phyloP scores from a whole-genome alignment of 805 yeast genomes.

The Suhomyces prunicola region DNA sequence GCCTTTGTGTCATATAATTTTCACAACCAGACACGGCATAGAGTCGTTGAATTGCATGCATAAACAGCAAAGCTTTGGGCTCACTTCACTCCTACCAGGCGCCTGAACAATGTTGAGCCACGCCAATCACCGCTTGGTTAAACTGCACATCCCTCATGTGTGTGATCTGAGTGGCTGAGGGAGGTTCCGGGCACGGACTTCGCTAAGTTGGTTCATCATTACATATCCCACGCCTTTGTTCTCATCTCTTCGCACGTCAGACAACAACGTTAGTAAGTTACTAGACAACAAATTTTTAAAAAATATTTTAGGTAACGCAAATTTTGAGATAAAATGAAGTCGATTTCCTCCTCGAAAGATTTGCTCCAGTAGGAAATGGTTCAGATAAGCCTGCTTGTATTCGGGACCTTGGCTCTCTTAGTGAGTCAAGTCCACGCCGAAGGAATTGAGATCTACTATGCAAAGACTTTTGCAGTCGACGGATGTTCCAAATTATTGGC shows the following conservation, averaged over 20 bases:
- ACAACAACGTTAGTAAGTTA: neutral
- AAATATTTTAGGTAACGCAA: neutral
- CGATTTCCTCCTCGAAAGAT: neutral
- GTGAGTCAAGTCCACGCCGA: neutral
- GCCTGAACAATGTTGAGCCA: neutral
- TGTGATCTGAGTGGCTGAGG: neutral
- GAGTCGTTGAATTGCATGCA: neutral
- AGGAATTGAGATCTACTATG: conserved; percentile 15
- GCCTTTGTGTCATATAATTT: neutral
- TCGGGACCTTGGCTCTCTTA: neutral
- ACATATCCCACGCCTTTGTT: neutral
- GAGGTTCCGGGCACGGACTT: neutral
- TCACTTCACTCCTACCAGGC: neutral
- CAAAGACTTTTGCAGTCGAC: conserved; percentile 21
- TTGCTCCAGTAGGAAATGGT: neutral
- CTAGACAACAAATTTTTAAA: neutral
- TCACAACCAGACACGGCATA: neutral
- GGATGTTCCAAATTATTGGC: conserved; percentile 25
- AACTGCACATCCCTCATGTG: neutral
- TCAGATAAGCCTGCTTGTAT: neutral
- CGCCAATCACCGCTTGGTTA: neutral
- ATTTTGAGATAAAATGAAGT: neutral
- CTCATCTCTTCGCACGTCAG: neutral
- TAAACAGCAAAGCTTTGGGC: neutral
- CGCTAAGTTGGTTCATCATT: neutral